These are phyloP conservation scores for Alisma plantagoaquatica DNA, from an alignment of 106 monocot genomes.

Conservation along the genomic window DNA sequence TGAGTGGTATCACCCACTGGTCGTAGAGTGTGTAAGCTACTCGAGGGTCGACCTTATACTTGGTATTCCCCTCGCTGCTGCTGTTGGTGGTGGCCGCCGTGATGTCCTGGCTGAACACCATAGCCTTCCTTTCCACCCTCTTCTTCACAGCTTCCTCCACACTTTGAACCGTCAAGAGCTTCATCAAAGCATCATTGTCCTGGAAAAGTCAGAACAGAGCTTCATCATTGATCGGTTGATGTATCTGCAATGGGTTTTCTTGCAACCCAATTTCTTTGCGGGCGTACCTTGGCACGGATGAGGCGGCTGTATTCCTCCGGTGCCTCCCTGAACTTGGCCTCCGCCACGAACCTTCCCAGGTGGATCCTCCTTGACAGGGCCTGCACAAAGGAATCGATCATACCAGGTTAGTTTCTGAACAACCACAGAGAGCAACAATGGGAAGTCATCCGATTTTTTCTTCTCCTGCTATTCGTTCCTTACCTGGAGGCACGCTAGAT, in stretches of 20 bases:
- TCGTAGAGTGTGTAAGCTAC: slow-evolving; percentile 32
- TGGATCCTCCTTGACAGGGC: slow-evolving; percentile 91
- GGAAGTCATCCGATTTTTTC: neutral
- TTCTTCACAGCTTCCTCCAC: slow-evolving; percentile 81
- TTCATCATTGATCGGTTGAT: too few species aligned
- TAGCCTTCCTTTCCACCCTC: slow-evolving; percentile 80
- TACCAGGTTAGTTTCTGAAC: neutral
- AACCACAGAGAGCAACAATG: neutral
- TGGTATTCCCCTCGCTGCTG: neutral
- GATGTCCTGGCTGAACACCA: slow-evolving; percentile 66
- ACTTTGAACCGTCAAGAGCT: slow-evolving; percentile 66
- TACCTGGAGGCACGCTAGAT: slow-evolving; percentile 85
- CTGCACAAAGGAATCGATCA: slow-evolving; percentile 12
- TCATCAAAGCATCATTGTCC: slow-evolving; percentile 69
- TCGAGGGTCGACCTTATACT: neutral
- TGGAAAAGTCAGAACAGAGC: slow-evolving; percentile 17
- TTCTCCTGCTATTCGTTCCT: neutral
- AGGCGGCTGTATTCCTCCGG: slow-evolving; percentile 57
- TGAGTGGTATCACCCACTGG: slow-evolving; percentile 84
- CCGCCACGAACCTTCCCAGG: slow-evolving; percentile 85
- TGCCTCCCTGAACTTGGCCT: slow-evolving; percentile 76
- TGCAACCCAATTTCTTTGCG: too few species aligned
- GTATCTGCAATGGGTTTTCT: too few species aligned
- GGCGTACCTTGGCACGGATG: slow-evolving; percentile 56
- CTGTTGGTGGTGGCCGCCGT: slow-evolving; percentile 36